Percentiles rank a stretch among this genome's conserved stretches.
Conservation (phyloP, 306 rosid genomes). For the Carpinus viminea region DNA sequence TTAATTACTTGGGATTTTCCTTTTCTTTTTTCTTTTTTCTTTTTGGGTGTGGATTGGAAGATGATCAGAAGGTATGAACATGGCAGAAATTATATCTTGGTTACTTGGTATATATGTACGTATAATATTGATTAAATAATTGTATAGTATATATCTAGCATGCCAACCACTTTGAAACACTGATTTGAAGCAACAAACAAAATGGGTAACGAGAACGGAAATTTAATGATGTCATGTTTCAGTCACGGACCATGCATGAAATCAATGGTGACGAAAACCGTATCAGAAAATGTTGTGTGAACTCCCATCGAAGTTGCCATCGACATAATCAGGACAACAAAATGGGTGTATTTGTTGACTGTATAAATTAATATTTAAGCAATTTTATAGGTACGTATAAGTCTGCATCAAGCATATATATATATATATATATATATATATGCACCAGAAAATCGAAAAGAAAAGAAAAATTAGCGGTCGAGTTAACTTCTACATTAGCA, state of each 20-base stretch:
- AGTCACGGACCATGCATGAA: not conserved
- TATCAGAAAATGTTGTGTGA: too few species aligned
- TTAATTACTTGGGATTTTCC: not conserved
- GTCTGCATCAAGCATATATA: constrained; percentile 10
- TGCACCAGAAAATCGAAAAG: not conserved
- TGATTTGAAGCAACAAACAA: not conserved
- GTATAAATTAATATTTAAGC: not conserved
- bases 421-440: too few species aligned
- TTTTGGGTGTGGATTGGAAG: not conserved
- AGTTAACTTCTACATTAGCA: not conserved
- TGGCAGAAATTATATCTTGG: too few species aligned
- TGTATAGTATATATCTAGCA: not conserved
- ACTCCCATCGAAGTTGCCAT: not conserved
- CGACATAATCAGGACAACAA: not conserved
- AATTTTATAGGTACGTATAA: not conserved
- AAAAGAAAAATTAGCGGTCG: not conserved
- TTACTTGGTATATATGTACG: too few species aligned
- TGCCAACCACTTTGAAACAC: not conserved
- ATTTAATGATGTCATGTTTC: not conserved
- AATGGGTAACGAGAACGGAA: not conserved
- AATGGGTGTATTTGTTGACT: not conserved
- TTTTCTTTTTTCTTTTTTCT: not conserved
- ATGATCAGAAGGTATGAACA: not conserved
- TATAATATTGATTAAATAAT: not conserved
- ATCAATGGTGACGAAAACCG: constrained; percentile 11